Percentiles rank a stretch among this genome's conserved stretches.
phyloP scores from a whole-genome alignment of 305 asterid genomes.

The Striga hermonthica region DNA sequence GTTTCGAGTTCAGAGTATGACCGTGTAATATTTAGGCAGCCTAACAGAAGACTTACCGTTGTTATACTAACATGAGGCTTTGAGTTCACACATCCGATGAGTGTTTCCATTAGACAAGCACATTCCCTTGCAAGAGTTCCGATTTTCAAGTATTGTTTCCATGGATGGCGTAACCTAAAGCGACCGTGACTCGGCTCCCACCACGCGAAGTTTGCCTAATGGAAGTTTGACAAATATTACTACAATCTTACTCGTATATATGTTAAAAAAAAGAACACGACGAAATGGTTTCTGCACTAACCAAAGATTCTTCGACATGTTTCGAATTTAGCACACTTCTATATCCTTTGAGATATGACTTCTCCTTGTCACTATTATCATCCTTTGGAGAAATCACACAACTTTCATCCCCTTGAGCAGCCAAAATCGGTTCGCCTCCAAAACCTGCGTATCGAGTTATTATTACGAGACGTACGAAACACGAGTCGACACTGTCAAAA shows the following conservation, averaged over 20 bases:
- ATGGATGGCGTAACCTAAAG: not conserved
- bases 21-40: no score
- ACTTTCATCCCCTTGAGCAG: slow-evolving; percentile 30
- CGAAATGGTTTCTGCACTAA: slow-evolving; percentile 22
- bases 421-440: slow-evolving; percentile 38
- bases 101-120: not conserved
- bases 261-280: not conserved
- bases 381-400: slow-evolving; percentile 18
- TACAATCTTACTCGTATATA: not conserved
- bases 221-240: not conserved
- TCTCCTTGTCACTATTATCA: slow-evolving; percentile 27
- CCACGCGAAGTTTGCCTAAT: slow-evolving; percentile 79
- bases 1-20: not conserved
- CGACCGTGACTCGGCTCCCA: slow-evolving; percentile 81
- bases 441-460: slow-evolving; percentile 35
- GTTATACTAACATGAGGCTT: not conserved
- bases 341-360: slow-evolving; percentile 39
- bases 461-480: no score
- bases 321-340: slow-evolving; percentile 57
- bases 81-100: not conserved
- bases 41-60: not conserved
- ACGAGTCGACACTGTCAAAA: no score
- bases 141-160: slow-evolving; percentile 4
- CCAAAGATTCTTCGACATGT: slow-evolving; percentile 66
- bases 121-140: not conserved